phyloP scores from a whole-genome alignment of 2,329 filamentous ascomycete genomes.

The Tolypocladium guangdongense region DNA sequence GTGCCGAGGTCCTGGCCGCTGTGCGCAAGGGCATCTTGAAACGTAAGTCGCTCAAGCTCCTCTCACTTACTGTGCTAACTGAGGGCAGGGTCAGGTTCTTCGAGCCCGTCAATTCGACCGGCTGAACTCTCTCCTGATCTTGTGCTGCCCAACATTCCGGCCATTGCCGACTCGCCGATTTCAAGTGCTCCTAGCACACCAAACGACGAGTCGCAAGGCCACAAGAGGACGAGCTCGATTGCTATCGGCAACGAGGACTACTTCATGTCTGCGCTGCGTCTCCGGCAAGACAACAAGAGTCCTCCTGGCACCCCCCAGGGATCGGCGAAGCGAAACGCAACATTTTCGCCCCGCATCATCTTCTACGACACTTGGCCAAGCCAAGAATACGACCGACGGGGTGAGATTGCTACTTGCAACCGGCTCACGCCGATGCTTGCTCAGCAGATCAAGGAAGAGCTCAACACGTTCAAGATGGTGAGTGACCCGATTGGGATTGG shows the following conservation, averaged over 20 bases:
- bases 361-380: conserved; percentile 96
- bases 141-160: conserved; percentile 49
- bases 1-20: conserved; percentile 81
- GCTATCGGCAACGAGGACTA: conserved; percentile 79
- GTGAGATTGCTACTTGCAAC: conserved; percentile 96
- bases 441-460: conserved; percentile 98
- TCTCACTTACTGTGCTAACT: conserved; percentile 7
- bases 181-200: conserved; percentile 86
- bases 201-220: conserved; percentile 60
- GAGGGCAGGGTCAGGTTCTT: conserved; percentile 38
- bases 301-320: conserved; percentile 68
- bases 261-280: conserved; percentile 66
- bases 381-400: conserved; percentile 89
- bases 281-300: conserved; percentile 68
- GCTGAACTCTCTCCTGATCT: conserved; percentile 45
- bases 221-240: conserved; percentile 58
- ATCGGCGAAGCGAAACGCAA: conserved; percentile 49
- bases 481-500: not conserved
- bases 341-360: conserved; percentile 85
- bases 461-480: conserved; percentile 97
- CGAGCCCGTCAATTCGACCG: conserved; percentile 54
- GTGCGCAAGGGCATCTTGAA: conserved; percentile 96
- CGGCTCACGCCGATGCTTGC: conserved; percentile 92
- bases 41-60: conserved; percentile 38
- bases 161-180: conserved; percentile 64